These are phyloP conservation scores for Aureobasidium sp. DNA, from an alignment of 2,329 filamentous ascomycete species.

Conservation along the genomic window DNA sequence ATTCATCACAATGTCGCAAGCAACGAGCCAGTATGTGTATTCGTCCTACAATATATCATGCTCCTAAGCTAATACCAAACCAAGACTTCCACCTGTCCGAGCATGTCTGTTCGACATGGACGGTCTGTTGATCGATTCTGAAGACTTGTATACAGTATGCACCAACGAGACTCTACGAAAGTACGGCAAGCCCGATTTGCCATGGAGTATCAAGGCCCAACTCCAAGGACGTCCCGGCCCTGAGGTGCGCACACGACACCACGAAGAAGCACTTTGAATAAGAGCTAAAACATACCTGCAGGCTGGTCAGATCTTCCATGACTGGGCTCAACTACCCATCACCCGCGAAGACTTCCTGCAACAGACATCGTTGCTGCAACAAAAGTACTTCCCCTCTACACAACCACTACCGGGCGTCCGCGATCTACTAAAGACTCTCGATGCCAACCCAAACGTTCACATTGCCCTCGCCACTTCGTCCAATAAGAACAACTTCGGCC, in stretches of 20 bases:
- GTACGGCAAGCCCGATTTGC: constrained; percentile 66
- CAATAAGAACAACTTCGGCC: constrained; percentile 60
- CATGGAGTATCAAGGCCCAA: constrained; percentile 90
- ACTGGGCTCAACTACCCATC: constrained; percentile 84
- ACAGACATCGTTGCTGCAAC: constrained; percentile 58
- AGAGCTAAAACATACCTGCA: constrained; percentile 23
- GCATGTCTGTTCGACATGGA: constrained; percentile 99
- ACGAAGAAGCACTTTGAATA: not conserved
- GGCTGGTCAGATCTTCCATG: constrained; percentile 58
- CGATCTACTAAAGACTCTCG: constrained; percentile 57
- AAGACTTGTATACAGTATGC: constrained; percentile 79
- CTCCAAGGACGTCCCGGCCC: constrained; percentile 61
- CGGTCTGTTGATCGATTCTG: constrained; percentile 86
- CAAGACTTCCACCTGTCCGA: constrained; percentile 68
- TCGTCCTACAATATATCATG: not conserved
- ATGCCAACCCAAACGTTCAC: constrained; percentile 54
- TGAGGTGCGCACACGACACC: constrained; percentile 32
- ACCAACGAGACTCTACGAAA: constrained; percentile 75
- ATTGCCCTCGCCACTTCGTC: constrained; percentile 83
- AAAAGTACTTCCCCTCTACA: constrained; percentile 63
- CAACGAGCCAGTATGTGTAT: constrained; percentile 1
- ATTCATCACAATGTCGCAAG: not conserved
- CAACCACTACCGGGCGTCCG: constrained; percentile 72
- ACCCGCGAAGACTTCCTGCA: constrained; percentile 57
- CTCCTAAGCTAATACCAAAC: not conserved